phyloP scores from a whole-genome alignment of 768 basidiomycete species.

The Lactarius hatsudake region DNA sequence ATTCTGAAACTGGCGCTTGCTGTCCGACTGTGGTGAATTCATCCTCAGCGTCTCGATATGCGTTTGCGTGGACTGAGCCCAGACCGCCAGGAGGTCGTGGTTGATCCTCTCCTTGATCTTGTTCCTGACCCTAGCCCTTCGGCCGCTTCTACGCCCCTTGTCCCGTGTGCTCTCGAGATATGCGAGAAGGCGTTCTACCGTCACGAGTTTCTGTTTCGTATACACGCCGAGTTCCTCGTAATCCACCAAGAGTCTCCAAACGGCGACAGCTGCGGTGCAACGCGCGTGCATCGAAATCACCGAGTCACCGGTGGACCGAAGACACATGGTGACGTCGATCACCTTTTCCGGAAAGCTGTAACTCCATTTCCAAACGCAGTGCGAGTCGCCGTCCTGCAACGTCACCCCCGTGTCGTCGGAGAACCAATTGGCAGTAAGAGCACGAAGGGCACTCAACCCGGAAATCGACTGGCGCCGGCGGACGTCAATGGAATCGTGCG shows the following conservation, averaged over 20 bases:
- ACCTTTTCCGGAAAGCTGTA: not conserved
- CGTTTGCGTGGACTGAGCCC: constrained; percentile 2
- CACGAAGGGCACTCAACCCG: constrained; percentile 3
- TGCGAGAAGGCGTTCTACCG: not conserved
- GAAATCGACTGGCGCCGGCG: not conserved
- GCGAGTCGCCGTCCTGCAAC: not conserved
- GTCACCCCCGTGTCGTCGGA: not conserved
- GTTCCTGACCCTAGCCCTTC: not conserved
- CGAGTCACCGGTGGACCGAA: not conserved
- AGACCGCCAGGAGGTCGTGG: constrained; percentile 4
- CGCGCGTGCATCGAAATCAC: constrained; percentile 13
- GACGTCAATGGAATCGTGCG: not conserved
- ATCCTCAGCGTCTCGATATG: constrained; percentile 6
- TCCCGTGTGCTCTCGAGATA: constrained; percentile 1
- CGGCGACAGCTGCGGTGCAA: not conserved
- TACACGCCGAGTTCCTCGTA: not conserved
- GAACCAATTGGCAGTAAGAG: constrained; percentile 1
- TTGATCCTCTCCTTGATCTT: constrained; percentile 1
- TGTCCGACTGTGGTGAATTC: not conserved
- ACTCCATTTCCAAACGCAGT: constrained; percentile 5
- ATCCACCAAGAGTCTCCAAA: constrained; percentile 8
- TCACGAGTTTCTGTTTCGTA: constrained; percentile 9
- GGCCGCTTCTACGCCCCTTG: not conserved
- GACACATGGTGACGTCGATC: not conserved
- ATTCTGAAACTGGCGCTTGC: not conserved